Percentiles rank a stretch among this genome's conserved stretches.
Evolutionary conservation across 495 filamentous ascomycete genomes (phyloP).

Genomic region (Emericellopsis terricola): DNA sequence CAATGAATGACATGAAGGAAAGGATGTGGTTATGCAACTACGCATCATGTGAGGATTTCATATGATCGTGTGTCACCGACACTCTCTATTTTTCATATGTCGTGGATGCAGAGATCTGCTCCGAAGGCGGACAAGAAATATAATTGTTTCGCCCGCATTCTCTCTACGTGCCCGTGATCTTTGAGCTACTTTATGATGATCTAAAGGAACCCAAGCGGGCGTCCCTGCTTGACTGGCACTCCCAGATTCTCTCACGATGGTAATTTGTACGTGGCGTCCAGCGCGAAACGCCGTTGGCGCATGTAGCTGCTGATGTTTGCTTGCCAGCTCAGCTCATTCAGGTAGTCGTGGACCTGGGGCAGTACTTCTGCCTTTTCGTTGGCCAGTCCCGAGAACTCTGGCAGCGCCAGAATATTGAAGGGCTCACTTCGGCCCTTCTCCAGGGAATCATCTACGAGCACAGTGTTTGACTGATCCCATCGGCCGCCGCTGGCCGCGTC

Average conservation of each 20-base stretch:
- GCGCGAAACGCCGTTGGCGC: slow-evolving; percentile 13
- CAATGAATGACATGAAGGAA: slow-evolving; percentile 3
- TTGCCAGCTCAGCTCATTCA: slow-evolving; percentile 22
- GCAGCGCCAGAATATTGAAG: slow-evolving; percentile 61
- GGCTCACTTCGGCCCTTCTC: slow-evolving; percentile 72
- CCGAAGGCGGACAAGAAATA: too few species aligned
- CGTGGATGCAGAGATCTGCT: neutral
- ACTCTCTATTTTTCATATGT: neutral
- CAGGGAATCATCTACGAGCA: slow-evolving; percentile 70
- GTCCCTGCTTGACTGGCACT: too few species aligned
- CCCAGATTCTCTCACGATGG: too few species aligned
- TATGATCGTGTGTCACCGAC: too few species aligned
- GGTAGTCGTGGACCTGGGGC: slow-evolving; percentile 28
- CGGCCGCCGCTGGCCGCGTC: slow-evolving; percentile 8
- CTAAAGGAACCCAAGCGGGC: too few species aligned
- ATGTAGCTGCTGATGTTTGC: slow-evolving; percentile 30
- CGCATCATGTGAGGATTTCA: neutral
- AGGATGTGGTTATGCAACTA: too few species aligned
- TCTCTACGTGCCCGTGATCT: too few species aligned
- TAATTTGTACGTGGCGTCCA: neutral
- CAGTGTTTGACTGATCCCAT: slow-evolving; percentile 76
- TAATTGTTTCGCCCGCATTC: too few species aligned
- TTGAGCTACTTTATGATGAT: too few species aligned
- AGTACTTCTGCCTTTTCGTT: slow-evolving; percentile 19
- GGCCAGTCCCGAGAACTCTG: slow-evolving; percentile 45